Evolutionary conservation across 768 basidiomycete species (phyloP).

Genomic region (Phaffia tasmanica): DNA sequence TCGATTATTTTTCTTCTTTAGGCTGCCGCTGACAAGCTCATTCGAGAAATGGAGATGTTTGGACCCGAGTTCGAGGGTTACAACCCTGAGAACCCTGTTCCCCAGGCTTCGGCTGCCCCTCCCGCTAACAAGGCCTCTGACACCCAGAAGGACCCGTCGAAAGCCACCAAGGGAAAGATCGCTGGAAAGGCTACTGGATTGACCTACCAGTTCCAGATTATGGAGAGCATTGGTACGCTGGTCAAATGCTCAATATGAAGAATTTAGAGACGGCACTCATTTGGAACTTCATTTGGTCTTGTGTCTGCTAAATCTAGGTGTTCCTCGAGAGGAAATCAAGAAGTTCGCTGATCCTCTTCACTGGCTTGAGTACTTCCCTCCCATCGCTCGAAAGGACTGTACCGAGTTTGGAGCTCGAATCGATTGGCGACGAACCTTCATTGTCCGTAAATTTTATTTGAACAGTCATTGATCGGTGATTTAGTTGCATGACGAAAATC

Average conservation of each 20-base stretch:
- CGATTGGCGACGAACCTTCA: slow-evolving; percentile 90
- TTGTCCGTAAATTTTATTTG: slow-evolving; percentile 49
- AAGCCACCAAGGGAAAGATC: slow-evolving; percentile 92
- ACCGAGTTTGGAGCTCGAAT: slow-evolving; percentile 83
- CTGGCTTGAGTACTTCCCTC: slow-evolving; percentile 92
- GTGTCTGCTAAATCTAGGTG: slow-evolving; percentile 39
- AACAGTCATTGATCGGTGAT: not conserved
- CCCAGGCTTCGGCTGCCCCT: slow-evolving; percentile 37
- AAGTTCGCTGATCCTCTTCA: slow-evolving; percentile 89
- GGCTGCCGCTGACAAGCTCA: slow-evolving; percentile 95
- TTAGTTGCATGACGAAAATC: not conserved
- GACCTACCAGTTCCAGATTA: slow-evolving; percentile 97
- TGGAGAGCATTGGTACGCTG: slow-evolving; percentile 61
- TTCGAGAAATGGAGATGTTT: slow-evolving; percentile 93
- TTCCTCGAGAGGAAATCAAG: slow-evolving; percentile 81
- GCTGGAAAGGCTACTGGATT: slow-evolving; percentile 84
- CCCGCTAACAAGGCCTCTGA: slow-evolving; percentile 36
- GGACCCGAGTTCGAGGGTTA: slow-evolving; percentile 75
- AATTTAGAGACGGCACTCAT: not conserved
- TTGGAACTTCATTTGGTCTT: not conserved
- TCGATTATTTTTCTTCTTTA: slow-evolving; percentile 34
- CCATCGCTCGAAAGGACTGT: slow-evolving; percentile 76
- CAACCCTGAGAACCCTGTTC: slow-evolving; percentile 41
- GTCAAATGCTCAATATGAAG: not conserved
- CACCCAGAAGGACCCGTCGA: slow-evolving; percentile 41